phyloP scores from a whole-genome alignment of 2,329 filamentous ascomycete species.

The Cladosporium sphaerospermum region DNA sequence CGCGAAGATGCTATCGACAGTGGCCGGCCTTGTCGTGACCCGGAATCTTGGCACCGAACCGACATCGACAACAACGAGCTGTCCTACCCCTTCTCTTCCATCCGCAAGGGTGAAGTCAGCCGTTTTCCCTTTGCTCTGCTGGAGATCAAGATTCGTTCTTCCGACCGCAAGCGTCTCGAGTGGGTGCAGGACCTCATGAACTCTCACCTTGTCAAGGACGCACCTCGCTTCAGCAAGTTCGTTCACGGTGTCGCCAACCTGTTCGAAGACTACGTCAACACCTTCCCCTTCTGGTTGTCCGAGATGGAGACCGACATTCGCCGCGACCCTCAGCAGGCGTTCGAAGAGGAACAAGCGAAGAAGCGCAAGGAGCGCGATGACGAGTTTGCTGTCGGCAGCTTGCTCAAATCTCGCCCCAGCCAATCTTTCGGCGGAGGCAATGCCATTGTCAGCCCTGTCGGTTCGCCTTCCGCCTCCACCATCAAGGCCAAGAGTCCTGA shows the following conservation, averaged over 20 bases:
- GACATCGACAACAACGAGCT: slow-evolving; percentile 82
- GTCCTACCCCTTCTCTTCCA: slow-evolving; percentile 78
- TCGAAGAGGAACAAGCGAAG: slow-evolving; percentile 83
- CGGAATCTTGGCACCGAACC: slow-evolving; percentile 79
- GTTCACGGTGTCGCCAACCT: slow-evolving; percentile 86
- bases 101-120: slow-evolving; percentile 85
- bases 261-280: slow-evolving; percentile 93
- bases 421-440: slow-evolving; percentile 41
- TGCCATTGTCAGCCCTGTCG: slow-evolving; percentile 61
- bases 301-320: slow-evolving; percentile 91
- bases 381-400: slow-evolving; percentile 81
- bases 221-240: slow-evolving; percentile 92
- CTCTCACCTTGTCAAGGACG: slow-evolving; percentile 85
- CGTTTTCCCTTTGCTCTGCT: slow-evolving; percentile 86
- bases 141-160: slow-evolving; percentile 72
- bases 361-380: slow-evolving; percentile 77
- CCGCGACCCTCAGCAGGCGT: slow-evolving; percentile 82
- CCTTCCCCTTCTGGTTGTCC: slow-evolving; percentile 90
- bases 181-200: slow-evolving; percentile 91
- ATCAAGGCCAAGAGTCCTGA: slow-evolving; percentile 27
- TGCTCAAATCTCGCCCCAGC: slow-evolving; percentile 53
- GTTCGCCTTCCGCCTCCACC: slow-evolving; percentile 57
- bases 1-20: slow-evolving; percentile 66
- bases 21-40: slow-evolving; percentile 81
- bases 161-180: slow-evolving; percentile 60